Conservation (phyloP, 306 rosid species). For the Inga leiocalycina region DNA sequence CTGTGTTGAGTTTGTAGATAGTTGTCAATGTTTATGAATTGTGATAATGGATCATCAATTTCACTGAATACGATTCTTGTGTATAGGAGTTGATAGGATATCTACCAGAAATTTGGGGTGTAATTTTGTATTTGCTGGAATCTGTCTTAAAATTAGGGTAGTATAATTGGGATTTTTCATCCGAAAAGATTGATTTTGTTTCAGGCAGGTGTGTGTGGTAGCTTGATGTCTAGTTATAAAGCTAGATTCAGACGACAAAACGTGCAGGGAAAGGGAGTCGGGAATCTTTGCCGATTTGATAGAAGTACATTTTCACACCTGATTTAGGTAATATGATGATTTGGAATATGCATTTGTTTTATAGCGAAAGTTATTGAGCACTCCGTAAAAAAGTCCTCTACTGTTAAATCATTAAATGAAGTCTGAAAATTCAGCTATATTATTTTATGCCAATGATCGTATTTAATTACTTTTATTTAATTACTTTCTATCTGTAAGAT, state of each 20-base stretch:
- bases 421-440: not conserved
- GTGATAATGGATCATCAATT: conserved; percentile 59
- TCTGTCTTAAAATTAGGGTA: not conserved
- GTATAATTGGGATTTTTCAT: not conserved
- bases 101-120: conserved; percentile 38
- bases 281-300: not conserved
- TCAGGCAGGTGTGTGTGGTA: not conserved
- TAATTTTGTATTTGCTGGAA: not conserved
- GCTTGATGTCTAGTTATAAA: not conserved
- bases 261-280: not conserved
- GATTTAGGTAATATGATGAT: not conserved
- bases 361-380: not conserved
- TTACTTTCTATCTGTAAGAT: not conserved
- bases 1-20: conserved; percentile 81
- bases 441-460: too few species aligned
- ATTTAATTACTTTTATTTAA: too few species aligned
- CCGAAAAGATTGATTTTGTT: not conserved
- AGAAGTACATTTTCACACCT: not conserved
- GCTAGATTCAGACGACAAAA: not conserved
- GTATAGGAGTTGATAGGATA: conserved; percentile 71
- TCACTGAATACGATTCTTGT: conserved; percentile 61
- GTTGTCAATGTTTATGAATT: conserved; percentile 54
- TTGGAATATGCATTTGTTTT: not conserved
- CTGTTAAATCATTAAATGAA: too few species aligned
- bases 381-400: not conserved